Evolutionary conservation across 2,329 filamentous ascomycete species (phyloP).

Genomic region (Fusarium cyanostomum): DNA sequence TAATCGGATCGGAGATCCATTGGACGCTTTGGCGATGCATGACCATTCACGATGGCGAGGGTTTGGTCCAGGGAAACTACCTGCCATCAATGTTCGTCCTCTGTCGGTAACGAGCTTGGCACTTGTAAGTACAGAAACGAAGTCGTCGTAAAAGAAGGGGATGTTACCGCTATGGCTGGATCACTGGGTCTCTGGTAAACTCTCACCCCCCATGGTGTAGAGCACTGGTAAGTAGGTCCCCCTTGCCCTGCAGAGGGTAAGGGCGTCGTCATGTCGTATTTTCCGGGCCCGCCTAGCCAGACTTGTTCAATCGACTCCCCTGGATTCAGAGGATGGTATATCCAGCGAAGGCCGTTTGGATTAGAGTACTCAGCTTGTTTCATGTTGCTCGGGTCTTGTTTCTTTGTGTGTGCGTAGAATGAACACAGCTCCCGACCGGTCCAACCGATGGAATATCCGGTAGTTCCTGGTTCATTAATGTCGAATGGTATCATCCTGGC

Average conservation of each 20-base stretch:
- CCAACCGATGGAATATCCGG: constrained; percentile 26
- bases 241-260: neutral
- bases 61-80: neutral
- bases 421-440: neutral
- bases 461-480: constrained; percentile 5
- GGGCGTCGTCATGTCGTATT: neutral
- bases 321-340: constrained; percentile 4
- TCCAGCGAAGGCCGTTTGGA: neutral
- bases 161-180: constrained; percentile 6
- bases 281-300: constrained; percentile 10
- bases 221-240: neutral
- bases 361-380: neutral
- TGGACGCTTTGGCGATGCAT: neutral
- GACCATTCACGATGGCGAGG: neutral
- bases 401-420: neutral
- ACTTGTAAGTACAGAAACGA: neutral
- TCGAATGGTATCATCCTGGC: constrained; percentile 10
- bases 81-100: neutral
- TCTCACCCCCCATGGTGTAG: constrained; percentile 4
- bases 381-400: rapidly evolving
- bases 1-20: neutral
- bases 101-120: constrained; percentile 1
- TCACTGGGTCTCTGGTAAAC: constrained; percentile 19
- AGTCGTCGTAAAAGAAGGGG: rapidly evolving
- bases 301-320: constrained; percentile 11